Percentiles rank a stretch among this genome's conserved stretches.
These are phyloP conservation scores for Lanmaoa rubissima DNA, from an alignment of 768 basidiomycete species.

Conservation along the genomic window DNA sequence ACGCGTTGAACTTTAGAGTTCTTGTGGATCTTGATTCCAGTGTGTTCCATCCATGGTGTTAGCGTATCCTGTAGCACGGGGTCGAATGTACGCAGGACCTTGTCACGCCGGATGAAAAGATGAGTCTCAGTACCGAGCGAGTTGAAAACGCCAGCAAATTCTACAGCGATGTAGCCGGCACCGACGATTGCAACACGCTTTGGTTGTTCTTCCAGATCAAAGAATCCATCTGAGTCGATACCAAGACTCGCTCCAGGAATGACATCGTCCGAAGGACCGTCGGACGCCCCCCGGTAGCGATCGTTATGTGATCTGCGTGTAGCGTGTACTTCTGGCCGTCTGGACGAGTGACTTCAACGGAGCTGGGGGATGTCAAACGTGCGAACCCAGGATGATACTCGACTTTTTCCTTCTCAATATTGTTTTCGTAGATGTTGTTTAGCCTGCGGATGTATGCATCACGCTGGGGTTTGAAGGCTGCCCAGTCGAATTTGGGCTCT, in stretches of 20 bases:
- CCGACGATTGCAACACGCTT: slow-evolving; percentile 93
- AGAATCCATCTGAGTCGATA: slow-evolving; percentile 95
- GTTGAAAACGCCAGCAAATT: slow-evolving; percentile 93
- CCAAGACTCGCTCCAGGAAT: slow-evolving; percentile 92
- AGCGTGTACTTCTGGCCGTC: slow-evolving; percentile 73
- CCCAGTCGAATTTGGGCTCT: slow-evolving; percentile 80
- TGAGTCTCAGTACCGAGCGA: slow-evolving; percentile 90
- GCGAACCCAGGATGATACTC: slow-evolving; percentile 83
- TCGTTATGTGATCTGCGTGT: slow-evolving; percentile 70
- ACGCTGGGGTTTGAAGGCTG: slow-evolving; percentile 85
- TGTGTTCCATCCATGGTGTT: slow-evolving; percentile 91
- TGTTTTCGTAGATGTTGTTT: slow-evolving; percentile 89
- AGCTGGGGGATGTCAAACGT: slow-evolving; percentile 62
- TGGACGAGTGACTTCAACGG: slow-evolving; percentile 68
- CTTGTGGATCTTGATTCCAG: slow-evolving; percentile 88
- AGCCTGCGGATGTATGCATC: slow-evolving; percentile 91
- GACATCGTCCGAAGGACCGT: slow-evolving; percentile 71
- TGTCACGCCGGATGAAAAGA: slow-evolving; percentile 85
- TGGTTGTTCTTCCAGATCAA: slow-evolving; percentile 86
- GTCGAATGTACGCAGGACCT: slow-evolving; percentile 92
- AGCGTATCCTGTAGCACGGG: slow-evolving; percentile 79
- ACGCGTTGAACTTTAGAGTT: slow-evolving; percentile 70
- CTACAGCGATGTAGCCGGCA: slow-evolving; percentile 97
- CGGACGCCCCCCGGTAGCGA: slow-evolving; percentile 88
- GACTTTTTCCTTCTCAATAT: slow-evolving; percentile 84